Evolutionary conservation across 2,329 filamentous ascomycete species (phyloP).

Genomic region (Penicillium brasilianum): DNA sequence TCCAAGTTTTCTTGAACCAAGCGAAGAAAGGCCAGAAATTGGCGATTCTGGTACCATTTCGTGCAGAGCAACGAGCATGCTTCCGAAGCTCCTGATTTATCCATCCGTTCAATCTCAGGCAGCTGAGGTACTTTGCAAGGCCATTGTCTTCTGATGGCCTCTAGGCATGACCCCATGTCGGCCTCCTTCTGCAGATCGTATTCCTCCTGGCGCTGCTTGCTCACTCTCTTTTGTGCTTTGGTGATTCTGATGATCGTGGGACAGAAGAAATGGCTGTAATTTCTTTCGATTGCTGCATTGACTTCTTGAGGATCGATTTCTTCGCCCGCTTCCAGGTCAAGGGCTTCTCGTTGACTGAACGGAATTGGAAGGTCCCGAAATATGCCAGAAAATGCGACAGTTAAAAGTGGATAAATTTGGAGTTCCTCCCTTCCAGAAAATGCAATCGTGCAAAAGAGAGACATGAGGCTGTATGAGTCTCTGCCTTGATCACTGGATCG

Average conservation of each 20-base stretch:
- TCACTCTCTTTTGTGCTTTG: constrained; percentile 3
- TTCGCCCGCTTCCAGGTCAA: constrained; percentile 1
- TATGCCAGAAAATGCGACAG: constrained; percentile 18
- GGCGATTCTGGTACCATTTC: constrained; percentile 10
- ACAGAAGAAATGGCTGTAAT: constrained; percentile 13
- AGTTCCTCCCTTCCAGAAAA: constrained; percentile 17
- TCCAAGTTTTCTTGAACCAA: constrained; percentile 9
- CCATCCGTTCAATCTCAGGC: not conserved
- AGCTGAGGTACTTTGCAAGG: constrained; percentile 10
- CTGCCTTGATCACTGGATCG: constrained; percentile 12
- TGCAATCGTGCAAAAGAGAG: constrained; percentile 25
- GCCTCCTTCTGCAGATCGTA: constrained; percentile 6
- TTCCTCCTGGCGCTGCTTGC: not conserved
- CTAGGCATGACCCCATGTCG: constrained; percentile 1
- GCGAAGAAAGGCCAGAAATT: constrained; percentile 13
- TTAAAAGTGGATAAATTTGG: constrained; percentile 15
- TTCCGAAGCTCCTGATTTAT: not conserved
- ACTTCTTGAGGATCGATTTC: constrained; percentile 4
- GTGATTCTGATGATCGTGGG: not conserved
- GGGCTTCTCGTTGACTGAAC: constrained; percentile 2
- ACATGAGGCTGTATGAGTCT: constrained; percentile 25
- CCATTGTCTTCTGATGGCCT: constrained; percentile 9
- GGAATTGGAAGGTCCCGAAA: constrained; percentile 15
- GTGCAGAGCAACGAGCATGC: constrained; percentile 11
- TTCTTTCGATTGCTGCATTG: constrained; percentile 4